Evolutionary conservation across 306 rosid genomes (phyloP).

Genomic region (Vigna angularis): DNA sequence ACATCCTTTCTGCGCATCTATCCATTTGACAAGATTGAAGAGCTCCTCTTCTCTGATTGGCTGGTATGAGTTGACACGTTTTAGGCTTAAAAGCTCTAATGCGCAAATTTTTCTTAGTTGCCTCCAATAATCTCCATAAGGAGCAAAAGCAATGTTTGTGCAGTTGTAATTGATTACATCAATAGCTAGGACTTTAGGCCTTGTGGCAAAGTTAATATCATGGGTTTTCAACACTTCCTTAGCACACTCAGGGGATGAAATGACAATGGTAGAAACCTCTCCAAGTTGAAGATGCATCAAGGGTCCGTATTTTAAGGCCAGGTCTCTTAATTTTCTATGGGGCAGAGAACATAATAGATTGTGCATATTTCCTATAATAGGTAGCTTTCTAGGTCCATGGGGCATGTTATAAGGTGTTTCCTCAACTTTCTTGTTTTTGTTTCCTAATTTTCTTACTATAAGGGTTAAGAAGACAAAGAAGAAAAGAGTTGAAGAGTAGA

Average conservation of each 20-base stretch:
- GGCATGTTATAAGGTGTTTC: slow-evolving; percentile 39
- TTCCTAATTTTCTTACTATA: neutral
- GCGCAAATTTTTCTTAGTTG: slow-evolving; percentile 42
- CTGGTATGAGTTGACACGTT: slow-evolving; percentile 38
- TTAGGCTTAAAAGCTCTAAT: slow-evolving; percentile 47
- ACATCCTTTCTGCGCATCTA: neutral
- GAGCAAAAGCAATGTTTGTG: slow-evolving; percentile 37
- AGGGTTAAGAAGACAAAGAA: neutral
- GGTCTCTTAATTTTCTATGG: slow-evolving; percentile 46
- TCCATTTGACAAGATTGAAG: neutral
- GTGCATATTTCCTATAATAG: slow-evolving; percentile 49
- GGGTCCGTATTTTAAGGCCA: slow-evolving; percentile 52
- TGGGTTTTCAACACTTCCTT: slow-evolving; percentile 50
- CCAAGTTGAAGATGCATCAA: slow-evolving; percentile 57
- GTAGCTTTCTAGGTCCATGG: slow-evolving; percentile 51
- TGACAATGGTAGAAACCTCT: slow-evolving; percentile 44
- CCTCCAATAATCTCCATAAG: slow-evolving; percentile 53
- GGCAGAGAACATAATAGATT: slow-evolving; percentile 28
- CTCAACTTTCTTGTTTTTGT: neutral
- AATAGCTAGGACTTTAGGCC: slow-evolving; percentile 36
- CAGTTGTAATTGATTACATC: slow-evolving; percentile 31
- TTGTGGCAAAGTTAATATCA: slow-evolving; percentile 47
- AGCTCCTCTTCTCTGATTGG: slow-evolving; percentile 39
- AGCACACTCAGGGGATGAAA: slow-evolving; percentile 54
- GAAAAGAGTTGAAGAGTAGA: neutral